phyloP scores from a whole-genome alignment of 257 asterid species.

The Fraxinus excelsior region DNA sequence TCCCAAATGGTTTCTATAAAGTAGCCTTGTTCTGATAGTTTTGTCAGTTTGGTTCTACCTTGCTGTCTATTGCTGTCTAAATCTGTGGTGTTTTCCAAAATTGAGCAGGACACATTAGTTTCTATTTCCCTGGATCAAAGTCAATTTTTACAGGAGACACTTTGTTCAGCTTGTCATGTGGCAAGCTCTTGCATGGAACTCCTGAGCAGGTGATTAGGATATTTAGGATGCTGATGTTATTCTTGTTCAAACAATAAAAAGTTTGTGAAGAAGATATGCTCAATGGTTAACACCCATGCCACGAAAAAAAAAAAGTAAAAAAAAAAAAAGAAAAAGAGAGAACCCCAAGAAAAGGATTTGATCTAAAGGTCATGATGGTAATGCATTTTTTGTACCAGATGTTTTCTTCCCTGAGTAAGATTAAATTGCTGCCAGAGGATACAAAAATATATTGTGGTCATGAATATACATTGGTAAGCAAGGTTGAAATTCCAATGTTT shows the following conservation, averaged over 20 bases:
- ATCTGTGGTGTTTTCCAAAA: not conserved
- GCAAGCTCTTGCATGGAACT: constrained; percentile 93
- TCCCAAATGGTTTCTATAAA: not conserved
- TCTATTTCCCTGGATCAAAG: constrained; percentile 84
- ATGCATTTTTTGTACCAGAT: constrained; percentile 54
- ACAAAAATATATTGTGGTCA: constrained; percentile 88
- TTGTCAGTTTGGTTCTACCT: not conserved
- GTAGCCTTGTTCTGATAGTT: not conserved
- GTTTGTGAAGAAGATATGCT: not conserved
- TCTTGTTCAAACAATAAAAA: constrained; percentile 15
- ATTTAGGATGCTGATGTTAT: not conserved
- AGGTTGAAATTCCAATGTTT: constrained; percentile 12
- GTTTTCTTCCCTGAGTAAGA: constrained; percentile 75
- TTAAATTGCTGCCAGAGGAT: constrained; percentile 75
- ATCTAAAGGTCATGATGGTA: constrained; percentile 6
- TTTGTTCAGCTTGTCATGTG: constrained; percentile 93
- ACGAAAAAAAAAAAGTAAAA: not conserved
- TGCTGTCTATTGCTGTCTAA: not conserved
- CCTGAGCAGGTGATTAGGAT: constrained; percentile 65
- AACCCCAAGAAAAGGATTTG: constrained; percentile 2
- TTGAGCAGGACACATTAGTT: constrained; percentile 78
- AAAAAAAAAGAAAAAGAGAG: not conserved
- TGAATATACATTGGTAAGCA: constrained; percentile 80
- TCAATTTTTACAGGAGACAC: constrained; percentile 94
- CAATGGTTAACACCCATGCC: not conserved